phyloP scores from a whole-genome alignment of 2,329 filamentous ascomycete species.

The Camptophora hylomeconis region DNA sequence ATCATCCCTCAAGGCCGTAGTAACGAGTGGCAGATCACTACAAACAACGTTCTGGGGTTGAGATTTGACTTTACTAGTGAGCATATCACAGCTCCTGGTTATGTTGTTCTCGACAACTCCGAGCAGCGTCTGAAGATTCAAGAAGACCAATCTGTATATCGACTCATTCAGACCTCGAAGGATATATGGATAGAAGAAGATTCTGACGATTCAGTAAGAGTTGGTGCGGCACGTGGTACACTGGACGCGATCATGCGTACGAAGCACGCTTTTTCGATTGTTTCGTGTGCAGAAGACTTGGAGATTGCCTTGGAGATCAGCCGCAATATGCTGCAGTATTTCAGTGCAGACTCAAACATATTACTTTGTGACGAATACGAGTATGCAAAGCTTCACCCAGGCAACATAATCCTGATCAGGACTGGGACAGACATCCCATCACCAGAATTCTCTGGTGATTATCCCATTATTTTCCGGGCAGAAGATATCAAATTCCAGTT shows the following conservation, averaged over 20 bases:
- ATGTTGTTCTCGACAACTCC: too few species aligned
- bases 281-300: slow-evolving; percentile 11
- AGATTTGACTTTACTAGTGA: slow-evolving; percentile 17
- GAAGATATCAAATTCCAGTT: too few species aligned
- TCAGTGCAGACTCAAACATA: slow-evolving; percentile 38
- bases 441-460: slow-evolving; percentile 11
- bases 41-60: slow-evolving; percentile 32
- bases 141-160: slow-evolving; percentile 9
- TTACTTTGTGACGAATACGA: slow-evolving; percentile 6
- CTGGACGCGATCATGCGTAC: slow-evolving; percentile 42
- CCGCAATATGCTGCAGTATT: slow-evolving; percentile 46
- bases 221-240: slow-evolving; percentile 37
- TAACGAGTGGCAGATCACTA: slow-evolving; percentile 25
- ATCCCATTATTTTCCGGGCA: slow-evolving; percentile 19
- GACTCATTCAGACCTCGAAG: too few species aligned
- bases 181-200: slow-evolving; percentile 16
- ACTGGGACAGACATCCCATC: slow-evolving; percentile 15
- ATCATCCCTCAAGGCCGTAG: too few species aligned
- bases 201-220: slow-evolving; percentile 21
- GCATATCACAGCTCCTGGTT: slow-evolving; percentile 6
- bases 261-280: slow-evolving; percentile 16
- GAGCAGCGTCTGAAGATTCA: slow-evolving; percentile 6
- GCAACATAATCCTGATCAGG: slow-evolving; percentile 33
- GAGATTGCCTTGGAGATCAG: slow-evolving; percentile 40
- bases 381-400: slow-evolving; percentile 13